Base-by-base conservation (phyloP, 139 green algal species). In the Auxenochlorella protothecoides region DNA sequence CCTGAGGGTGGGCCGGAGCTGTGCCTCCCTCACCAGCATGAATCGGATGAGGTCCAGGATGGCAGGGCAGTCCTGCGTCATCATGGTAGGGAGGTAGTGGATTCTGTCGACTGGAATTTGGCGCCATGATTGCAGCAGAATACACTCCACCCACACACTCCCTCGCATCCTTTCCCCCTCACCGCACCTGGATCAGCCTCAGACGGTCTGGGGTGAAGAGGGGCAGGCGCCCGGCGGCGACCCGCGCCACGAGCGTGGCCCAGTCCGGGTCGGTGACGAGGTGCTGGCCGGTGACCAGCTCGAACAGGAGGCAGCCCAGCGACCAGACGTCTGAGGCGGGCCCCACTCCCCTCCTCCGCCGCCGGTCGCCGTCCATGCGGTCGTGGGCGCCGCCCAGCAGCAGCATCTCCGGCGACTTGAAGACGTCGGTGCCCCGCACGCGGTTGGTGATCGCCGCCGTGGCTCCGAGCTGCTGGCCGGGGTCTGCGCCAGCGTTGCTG, bases 391-490 rank as follows among this genome's bases (percentile, higher is more conserved):
- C 81, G 65, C 81, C 81, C 6, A 91, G 75, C 55, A 89, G 59
- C 6, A 96, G 85, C 90, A 96, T 96, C 82, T 96, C 90, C 2
- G 90, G 90, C 10, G 75, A 87, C 80, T 92, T 93, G 72, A 91
- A 85, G 63, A 80, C 85, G 77, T 95, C 89, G 3, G 90, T 96
- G 66, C 90, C 90, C 12, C 89, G 78, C 65, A 84, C 79, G 59
- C 79, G 81, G 9, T 53, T 53, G 12, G 73, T 77, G 12, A 68
- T 44, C 27, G 27, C 27, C 27, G 1, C 27, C 27, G 27, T 44
- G 27, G 27, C 27, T 44, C 27, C 27, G 27, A 44, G 27, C 27
- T 44, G 27, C 27, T 44, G 27, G 27, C 27, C 27, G 27, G 27
- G 27, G 27, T 44, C 27, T 44, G 27, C 27, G 27, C 27, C 27